Evolutionary conservation across 805 yeast species (phyloP).

Genomic region (Nakazawaea pomicola): DNA sequence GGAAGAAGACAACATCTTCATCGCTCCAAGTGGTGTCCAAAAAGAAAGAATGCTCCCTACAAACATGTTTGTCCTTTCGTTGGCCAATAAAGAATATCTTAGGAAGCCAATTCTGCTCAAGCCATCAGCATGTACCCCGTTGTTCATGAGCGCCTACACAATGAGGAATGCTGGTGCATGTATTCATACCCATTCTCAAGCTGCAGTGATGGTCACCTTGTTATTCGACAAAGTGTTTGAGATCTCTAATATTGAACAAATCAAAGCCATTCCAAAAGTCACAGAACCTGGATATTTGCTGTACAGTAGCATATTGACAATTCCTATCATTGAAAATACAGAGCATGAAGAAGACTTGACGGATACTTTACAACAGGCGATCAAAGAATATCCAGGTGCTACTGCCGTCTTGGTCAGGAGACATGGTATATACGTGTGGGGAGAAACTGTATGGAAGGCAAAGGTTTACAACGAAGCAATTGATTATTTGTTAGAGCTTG

Average conservation of each 20-base stretch:
- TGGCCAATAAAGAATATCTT: slow-evolving; percentile 44
- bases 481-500: slow-evolving; percentile 82
- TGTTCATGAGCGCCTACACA: slow-evolving; percentile 69
- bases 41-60: slow-evolving; percentile 81
- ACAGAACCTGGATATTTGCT: slow-evolving; percentile 64
- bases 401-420: slow-evolving; percentile 87
- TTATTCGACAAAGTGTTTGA: slow-evolving; percentile 66
- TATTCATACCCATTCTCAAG: slow-evolving; percentile 90
- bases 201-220: slow-evolving; percentile 77
- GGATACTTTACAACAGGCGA: slow-evolving; percentile 57
- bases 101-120: slow-evolving; percentile 63
- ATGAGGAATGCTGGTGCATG: slow-evolving; percentile 82
- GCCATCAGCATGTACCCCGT: slow-evolving; percentile 93
- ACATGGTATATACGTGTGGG: slow-evolving; percentile 98
- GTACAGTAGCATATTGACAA: slow-evolving; percentile 67
- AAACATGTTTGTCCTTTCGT: slow-evolving; percentile 74
- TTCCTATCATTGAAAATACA: slow-evolving; percentile 89
- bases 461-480: slow-evolving; percentile 90
- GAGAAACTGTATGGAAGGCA: slow-evolving; percentile 87
- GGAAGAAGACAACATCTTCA: slow-evolving; percentile 51
- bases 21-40: slow-evolving; percentile 96
- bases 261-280: slow-evolving; percentile 81
- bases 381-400: slow-evolving; percentile 66
- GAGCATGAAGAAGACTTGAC: slow-evolving; percentile 84
- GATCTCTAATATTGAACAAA: slow-evolving; percentile 82